Evolutionary conservation across 2,329 filamentous ascomycete species (phyloP), one percentile per base, ranked within the genome.

Genomic region (Bertia moriformis): DNA sequence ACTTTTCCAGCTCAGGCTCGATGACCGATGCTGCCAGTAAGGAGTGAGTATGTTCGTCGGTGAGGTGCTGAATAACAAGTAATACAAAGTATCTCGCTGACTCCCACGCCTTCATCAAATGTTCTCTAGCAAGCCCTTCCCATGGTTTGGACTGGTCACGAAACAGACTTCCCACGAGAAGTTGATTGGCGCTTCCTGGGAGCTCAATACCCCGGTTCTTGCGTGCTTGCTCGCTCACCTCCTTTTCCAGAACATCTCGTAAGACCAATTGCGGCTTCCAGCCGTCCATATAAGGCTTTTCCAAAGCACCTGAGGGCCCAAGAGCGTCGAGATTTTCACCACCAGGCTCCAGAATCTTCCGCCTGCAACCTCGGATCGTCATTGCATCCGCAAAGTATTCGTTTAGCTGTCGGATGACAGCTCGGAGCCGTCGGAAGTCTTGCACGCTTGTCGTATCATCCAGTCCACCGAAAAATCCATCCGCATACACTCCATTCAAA

Each of bases 391-490:
- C 32, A 15, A 35, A 35, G 15, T 35, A 35, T 17, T 35, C 32
- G 15, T 35, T 35, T 17, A 35, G 15, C 15, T 35, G 32, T 10
- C 32, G 32, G 15, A 35, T 35, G 15, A 35, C 32, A 35, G 12
- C 32, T 12, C 32, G 12, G 10, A 35, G 17, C 10, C 32, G 32
- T 12, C 15, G 32, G 24, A 29, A 29, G 10, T 35, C 32, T 17
- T 35, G 12, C 12, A 15, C 17, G 17, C 15, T 35, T 7, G 7
- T 35, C 15, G 12, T 29, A 29, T 29, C 24, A 29, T 29, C 24
- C 24, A 29, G n/a, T 10, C 24, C 24, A 29, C 24, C 24, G 24
- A 35, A 35, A 35, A 35, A 35, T 7, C 32, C 32, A 35, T 35
- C 32, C 32, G 32, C 15, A 35, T 35, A 35, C 32, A 35, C 7